Conservation (phyloP, 129 eudicot genomes). For the Chrysanthemum makinoi region DNA sequence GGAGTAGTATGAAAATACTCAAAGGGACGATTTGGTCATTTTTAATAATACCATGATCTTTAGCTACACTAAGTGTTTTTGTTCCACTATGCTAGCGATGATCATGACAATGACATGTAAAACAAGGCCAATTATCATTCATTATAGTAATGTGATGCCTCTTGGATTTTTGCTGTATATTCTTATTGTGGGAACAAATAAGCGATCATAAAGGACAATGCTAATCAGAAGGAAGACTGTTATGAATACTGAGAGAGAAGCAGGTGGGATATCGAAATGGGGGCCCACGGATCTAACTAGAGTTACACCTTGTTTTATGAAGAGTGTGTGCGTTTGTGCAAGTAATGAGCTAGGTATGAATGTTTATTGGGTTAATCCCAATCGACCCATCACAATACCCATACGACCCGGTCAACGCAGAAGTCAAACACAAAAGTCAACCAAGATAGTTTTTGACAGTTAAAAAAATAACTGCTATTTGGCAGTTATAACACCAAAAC, state of each 20-base stretch:
- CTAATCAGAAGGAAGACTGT: constrained; percentile 67
- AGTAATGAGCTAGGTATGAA: constrained; percentile 70
- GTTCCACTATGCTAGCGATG: constrained; percentile 58
- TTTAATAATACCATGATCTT: constrained; percentile 46
- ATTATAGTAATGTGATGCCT: constrained; percentile 79
- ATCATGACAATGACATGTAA: constrained; percentile 65
- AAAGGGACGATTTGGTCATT: constrained; percentile 54
- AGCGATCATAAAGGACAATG: constrained; percentile 65
- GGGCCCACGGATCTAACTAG: constrained; percentile 49
- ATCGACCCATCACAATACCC: too few species aligned
- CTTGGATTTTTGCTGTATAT: constrained; percentile 81
- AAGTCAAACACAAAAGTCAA: too few species aligned
- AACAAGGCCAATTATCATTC: constrained; percentile 71
- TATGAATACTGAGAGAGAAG: constrained; percentile 58
- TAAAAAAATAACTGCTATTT: too few species aligned
- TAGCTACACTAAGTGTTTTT: constrained; percentile 53
- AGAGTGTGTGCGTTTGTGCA: constrained; percentile 75
- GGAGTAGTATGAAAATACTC: constrained; percentile 63
- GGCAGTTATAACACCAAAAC: too few species aligned
- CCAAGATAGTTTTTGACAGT: too few species aligned
- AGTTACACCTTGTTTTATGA: constrained; percentile 86
- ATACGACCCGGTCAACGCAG: too few species aligned
- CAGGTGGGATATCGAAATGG: constrained; percentile 64
- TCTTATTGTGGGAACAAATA: constrained; percentile 46
- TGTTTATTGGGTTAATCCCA: too few species aligned